Percentiles rank a stretch among this genome's conserved stretches.
Evolutionary conservation across 169 alveolate genomes (phyloP).

Genomic region (Neospora caninum): DNA sequence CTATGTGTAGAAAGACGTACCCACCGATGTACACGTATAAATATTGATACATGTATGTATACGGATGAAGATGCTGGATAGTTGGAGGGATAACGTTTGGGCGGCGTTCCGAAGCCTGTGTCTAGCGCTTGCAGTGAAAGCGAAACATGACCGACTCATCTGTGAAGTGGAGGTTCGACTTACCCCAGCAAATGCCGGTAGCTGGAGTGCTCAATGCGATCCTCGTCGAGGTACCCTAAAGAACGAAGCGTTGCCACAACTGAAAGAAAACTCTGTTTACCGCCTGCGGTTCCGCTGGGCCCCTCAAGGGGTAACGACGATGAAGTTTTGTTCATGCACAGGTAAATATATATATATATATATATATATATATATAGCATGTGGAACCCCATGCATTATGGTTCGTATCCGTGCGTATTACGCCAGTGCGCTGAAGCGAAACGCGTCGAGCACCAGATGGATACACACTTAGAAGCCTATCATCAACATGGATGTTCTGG

Average conservation of each 20-base stretch:
- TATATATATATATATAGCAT: background rate
- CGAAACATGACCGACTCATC: background rate
- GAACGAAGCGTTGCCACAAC: background rate
- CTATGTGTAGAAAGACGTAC: too few species aligned
- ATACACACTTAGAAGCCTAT: too few species aligned
- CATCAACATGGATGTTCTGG: too few species aligned
- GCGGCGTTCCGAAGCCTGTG: background rate
- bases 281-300: background rate
- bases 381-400: too few species aligned
- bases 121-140: background rate
- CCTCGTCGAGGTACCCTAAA: slow-evolving; percentile 40
- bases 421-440: too few species aligned
- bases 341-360: background rate
- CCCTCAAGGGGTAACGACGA: background rate
- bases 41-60: background rate
- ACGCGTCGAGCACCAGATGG: too few species aligned
- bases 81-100: background rate
- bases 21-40: background rate
- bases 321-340: too few species aligned
- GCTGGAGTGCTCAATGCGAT: slow-evolving; percentile 9
- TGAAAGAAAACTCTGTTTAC: background rate
- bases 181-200: slow-evolving; percentile 40
- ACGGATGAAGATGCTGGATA: background rate
- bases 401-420: too few species aligned
- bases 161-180: background rate